Evolutionary conservation across 2,329 filamentous ascomycete species (phyloP), one percentile per base, ranked within the genome.

Genomic region (Dothideomycetidae sp.): DNA sequence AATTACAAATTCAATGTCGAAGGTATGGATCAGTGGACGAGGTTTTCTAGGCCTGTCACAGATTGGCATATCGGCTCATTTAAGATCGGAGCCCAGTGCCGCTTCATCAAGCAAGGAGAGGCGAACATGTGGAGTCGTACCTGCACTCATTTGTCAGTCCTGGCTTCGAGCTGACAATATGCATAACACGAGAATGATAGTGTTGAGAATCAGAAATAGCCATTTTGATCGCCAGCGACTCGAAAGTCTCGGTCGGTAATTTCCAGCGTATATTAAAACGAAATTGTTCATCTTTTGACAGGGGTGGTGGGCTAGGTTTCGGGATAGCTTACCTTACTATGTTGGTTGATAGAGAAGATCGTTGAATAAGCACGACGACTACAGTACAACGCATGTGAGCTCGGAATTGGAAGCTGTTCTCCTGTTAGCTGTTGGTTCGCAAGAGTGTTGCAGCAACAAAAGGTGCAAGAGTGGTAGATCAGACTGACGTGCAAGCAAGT

Each of bases 401-500:
- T 30, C 26, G 31, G 34, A 14, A 18, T 15, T 32, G 30, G 26
- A 36, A 9, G 31, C 28, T 15, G 15, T 33, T 33, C n/a, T 10
- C 5, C 18, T 13, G 21, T 26, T n/a, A 26, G 21, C 21, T 7
- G 21, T 7, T 26, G 21, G n/a, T 26, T 26, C 7, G 7, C 7
- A 26, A 26, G 21, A 26, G 7, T 26, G 21, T 7, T n/a, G n/a
- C 7, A n/a, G 7, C 21, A 7, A 26, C 21, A 26, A n/a, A 26
- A 26, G 21, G 15, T 36, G 12, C 16, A 19, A 17, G 19, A 12
- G 13, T 31, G 37, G 12, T 17, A 33, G 28, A 46, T 90, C 82
- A 90, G 82, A 84, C 82, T 90, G 82, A 90, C 81, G 81, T 88
- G 77, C 73, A 40, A 47, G 77, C 62, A 82, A 75, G 36, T 46